phyloP scores from a whole-genome alignment of 805 yeast genomes.

The Teunomyces cretensis region DNA sequence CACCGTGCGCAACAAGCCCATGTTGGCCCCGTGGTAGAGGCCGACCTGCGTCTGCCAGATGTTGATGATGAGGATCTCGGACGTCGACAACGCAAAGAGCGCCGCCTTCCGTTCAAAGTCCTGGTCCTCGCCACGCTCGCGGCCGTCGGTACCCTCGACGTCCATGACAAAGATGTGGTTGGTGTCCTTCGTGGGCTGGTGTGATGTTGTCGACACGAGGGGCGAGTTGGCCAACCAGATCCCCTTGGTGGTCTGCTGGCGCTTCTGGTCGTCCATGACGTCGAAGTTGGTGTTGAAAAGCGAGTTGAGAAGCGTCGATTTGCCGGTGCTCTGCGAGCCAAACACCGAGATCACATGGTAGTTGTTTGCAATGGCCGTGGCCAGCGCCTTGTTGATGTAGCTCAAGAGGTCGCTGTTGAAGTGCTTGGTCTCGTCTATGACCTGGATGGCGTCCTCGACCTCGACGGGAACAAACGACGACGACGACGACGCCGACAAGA shows the following conservation, averaged over 20 bases:
- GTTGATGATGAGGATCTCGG: constrained; percentile 86
- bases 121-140: constrained; percentile 97
- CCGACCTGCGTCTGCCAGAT: constrained; percentile 98
- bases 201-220: constrained; percentile 23
- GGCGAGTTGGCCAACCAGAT: constrained; percentile 47
- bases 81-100: constrained; percentile 86
- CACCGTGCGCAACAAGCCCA: constrained; percentile 93
- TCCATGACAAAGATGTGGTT: constrained; percentile 76
- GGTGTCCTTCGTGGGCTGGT: constrained; percentile 6
- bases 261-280: constrained; percentile 83
- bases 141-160: constrained; percentile 98
- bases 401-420: constrained; percentile 43
- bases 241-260: constrained; percentile 77
- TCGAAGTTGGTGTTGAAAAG: constrained; percentile 86
- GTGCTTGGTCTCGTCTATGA: constrained; percentile 59
- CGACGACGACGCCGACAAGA: constrained; percentile 25
- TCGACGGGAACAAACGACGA: constrained; percentile 44
- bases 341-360: constrained; percentile 94
- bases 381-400: constrained; percentile 35
- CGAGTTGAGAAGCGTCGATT: constrained; percentile 84
- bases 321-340: constrained; percentile 97
- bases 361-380: constrained; percentile 52
- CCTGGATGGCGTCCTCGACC: constrained; percentile 50
- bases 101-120: constrained; percentile 98
- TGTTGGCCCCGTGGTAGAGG: constrained; percentile 93